A percentile compares a stretch with the other conserved stretches of the same genome.
These are phyloP conservation scores for Fusarium algeriense DNA, from an alignment of 2,329 filamentous ascomycete genomes.

Conservation along the genomic window DNA sequence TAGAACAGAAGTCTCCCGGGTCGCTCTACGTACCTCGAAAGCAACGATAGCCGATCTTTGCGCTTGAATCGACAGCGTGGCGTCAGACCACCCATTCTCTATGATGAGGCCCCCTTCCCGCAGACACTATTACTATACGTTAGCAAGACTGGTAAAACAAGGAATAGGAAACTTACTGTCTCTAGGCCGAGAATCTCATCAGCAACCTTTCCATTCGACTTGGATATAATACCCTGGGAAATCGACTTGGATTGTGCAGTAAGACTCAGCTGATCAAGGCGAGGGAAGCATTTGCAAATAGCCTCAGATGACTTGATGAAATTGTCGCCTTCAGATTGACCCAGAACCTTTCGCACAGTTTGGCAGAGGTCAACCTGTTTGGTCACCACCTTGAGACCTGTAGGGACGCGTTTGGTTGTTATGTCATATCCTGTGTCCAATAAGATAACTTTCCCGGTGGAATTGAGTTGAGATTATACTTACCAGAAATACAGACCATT, in stretches of 20 bases:
- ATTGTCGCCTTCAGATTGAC: not conserved
- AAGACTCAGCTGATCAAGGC: not conserved
- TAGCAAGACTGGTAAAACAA: not conserved
- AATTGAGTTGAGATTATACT: no score
- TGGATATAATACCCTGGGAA: not conserved
- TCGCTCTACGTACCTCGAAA: not conserved
- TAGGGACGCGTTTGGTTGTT: not conserved
- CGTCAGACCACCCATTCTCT: no score
- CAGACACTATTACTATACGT: not conserved
- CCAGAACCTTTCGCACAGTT: not conserved
- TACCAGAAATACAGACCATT: no score
- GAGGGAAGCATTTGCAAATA: slow-evolving; percentile 8
- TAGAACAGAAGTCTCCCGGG: no score
- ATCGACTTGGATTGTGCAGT: not conserved
- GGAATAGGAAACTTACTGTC: not conserved
- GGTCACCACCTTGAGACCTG: not conserved
- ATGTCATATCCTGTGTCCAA: no score
- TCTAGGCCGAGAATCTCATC: not conserved
- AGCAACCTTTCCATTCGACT: not conserved
- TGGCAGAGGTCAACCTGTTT: slow-evolving; percentile 4
- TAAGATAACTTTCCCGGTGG: no score
- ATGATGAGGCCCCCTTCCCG: not conserved
- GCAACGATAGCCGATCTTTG: no score
- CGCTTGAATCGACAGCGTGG: no score
- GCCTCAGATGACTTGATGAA: slow-evolving; percentile 1